Base-by-base conservation (phyloP, 2,329 filamentous ascomycete species). In the Xylaria arbuscula region DNA sequence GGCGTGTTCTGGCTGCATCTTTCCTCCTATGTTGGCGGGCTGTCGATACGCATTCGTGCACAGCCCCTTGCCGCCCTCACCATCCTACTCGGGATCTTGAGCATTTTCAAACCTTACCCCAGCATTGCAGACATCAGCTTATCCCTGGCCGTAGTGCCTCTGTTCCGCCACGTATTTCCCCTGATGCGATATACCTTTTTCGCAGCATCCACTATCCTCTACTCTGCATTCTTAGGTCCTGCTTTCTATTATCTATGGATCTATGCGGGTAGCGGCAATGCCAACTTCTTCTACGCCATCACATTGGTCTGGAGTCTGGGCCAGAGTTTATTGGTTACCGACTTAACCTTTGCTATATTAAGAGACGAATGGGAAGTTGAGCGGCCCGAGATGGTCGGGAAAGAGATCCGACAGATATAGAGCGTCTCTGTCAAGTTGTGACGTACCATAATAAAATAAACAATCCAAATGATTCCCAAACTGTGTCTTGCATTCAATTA, bases 231-330 rank as follows among this genome's bases (percentile, higher is more conserved):
- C 70, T 86, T 99, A 0, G 96, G 96, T 0, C 96, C 96, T 1
- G 94, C 94, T 0, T 99, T 99, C 78, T 97, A 98, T 79, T 91
- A 99, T 78, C 84, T 99, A 5, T 99, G 96, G 96, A 95, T 99
- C 66, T 99, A 98, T 77, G 96, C 96, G 2, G 96, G 96, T 58
- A 97, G 94, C 65, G 96, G 96, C 34, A 99, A 99, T 76, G 96
- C 96, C 67, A 99, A 99, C 79, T 99, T 99, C 83, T 99, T 99
- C 83, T 99, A 99, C 78, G 96, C 96, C 72, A 98, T 99, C 75
- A 99, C 96, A 0, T 83, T 99, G n/a, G 96, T 99, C 0, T 99
- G 96, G 96, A 97, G 93, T 77, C 80, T 99, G 28, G 96, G 93
- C 0, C 86, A 97, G 73, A 94, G 94, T 45, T 85, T 99, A 70